Base-by-base conservation (phyloP, 495 filamentous ascomycete species). In the Baudoinia panamericana region DNA sequence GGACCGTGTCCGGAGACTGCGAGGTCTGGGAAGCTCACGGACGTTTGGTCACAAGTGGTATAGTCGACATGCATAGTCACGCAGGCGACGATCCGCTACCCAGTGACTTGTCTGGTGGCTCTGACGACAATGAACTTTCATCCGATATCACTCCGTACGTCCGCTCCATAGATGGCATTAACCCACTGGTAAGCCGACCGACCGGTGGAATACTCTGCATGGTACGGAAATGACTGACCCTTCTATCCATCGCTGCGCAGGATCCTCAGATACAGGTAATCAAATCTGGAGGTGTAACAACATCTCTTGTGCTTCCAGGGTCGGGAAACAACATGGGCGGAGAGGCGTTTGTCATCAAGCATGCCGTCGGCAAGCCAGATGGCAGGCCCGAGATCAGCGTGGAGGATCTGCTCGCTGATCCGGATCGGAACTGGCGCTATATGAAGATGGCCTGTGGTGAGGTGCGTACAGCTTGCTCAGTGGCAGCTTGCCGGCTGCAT, bases 381-480 rank as follows among this genome's bases (percentile, higher is more conserved):
- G 55, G 52, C 7, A 60, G 70, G 18, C 64, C 70, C 37, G 69
- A 75, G 30, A 58, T 67, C 25, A 61, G 70, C 22, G 44, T 41
- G 12, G 63, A 63, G 25, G 67, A 65, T 11, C 55, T 73, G 45
- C 55, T 72, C 18, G 53, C 69, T 13, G 65, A 70, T 43, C 56
- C 61, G 3, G 50, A 58, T 19, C 45, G 48, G 12, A 53, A 66
- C 28, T 57, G 64, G 21, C 60, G 64, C 33, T 79, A 71, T 56
- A 72, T 81, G 62, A 81, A 81, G 60, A 81, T 81, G 76, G 76
- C 76, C 1, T 79, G 75, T 36, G 76, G 76, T 5, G 75, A 78
- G 58, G n/a, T n/a, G n/a, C n/a, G n/a, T n/a, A n/a, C n/a, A n/a
- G n/a, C n/a, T n/a, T n/a, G n/a, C n/a, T n/a, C n/a, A n/a, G n/a